These are phyloP conservation scores for Thalassia testudinum DNA, from an alignment of 116 monocot genomes.

Conservation along the genomic window DNA sequence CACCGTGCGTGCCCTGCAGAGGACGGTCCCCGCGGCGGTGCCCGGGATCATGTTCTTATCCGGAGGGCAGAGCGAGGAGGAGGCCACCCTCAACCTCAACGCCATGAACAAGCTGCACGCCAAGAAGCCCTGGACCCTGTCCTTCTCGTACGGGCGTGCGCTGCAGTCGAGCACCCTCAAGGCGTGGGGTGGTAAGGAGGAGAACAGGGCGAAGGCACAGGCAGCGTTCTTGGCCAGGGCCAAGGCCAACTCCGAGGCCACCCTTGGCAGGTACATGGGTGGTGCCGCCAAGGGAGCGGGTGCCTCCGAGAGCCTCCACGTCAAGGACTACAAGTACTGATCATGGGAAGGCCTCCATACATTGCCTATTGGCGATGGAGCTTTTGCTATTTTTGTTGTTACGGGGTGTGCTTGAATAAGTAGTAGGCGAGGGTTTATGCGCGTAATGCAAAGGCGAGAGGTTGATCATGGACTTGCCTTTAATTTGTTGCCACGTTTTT, in stretches of 20 bases:
- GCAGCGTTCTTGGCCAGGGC: slow-evolving; percentile 10
- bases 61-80: slow-evolving; percentile 32
- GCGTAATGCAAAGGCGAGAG: no score
- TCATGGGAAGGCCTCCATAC: no score
- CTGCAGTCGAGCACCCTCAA: slow-evolving; percentile 27
- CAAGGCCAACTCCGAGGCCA: slow-evolving; percentile 23
- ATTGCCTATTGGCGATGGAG: no score
- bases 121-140: slow-evolving; percentile 22
- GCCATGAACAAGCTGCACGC: slow-evolving; percentile 23
- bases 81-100: slow-evolving; percentile 26
- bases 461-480: no score
- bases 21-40: slow-evolving; percentile 19
- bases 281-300: slow-evolving; percentile 2
- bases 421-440: no score
- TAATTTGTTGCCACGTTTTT: no score
- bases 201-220: slow-evolving; percentile 12
- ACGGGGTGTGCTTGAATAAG: no score
- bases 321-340: slow-evolving; percentile 28
- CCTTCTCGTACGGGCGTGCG: slow-evolving; percentile 25
- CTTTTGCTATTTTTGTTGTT: no score
- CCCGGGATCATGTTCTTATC: slow-evolving; percentile 31
- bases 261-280: slow-evolving; percentile 15
- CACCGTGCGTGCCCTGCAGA: slow-evolving; percentile 15
- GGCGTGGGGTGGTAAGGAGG: slow-evolving; percentile 18
- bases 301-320: slow-evolving; percentile 23